phyloP scores from a whole-genome alignment of 2,329 filamentous ascomycete genomes.

The Arthrobotrys megalospora region DNA sequence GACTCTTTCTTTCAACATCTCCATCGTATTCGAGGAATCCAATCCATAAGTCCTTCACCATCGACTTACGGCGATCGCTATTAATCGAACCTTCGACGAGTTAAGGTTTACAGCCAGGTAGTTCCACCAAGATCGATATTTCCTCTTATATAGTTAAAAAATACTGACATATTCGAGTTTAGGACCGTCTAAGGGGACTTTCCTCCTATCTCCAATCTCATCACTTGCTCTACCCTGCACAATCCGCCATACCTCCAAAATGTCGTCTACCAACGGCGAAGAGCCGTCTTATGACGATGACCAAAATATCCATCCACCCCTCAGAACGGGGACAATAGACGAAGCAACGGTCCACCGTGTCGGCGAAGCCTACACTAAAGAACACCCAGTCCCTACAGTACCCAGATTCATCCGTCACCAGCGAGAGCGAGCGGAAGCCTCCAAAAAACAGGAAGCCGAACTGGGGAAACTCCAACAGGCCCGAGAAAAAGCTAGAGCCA shows the following conservation, averaged over 20 bases:
- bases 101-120: conserved; percentile 2
- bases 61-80: too few species aligned
- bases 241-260: conserved; percentile 1
- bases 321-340: conserved; percentile 43
- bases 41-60: too few species aligned
- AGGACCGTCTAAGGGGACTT: too few species aligned
- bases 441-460: conserved; percentile 52
- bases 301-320: conserved; percentile 22
- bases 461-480: conserved; percentile 29
- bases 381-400: conserved; percentile 50
- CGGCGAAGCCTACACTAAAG: conserved; percentile 52
- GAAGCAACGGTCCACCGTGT: conserved; percentile 50
- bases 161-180: neutral
- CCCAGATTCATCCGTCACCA: conserved; percentile 55
- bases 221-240: neutral
- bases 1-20: too few species aligned
- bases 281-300: conserved; percentile 15
- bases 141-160: neutral
- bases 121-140: neutral
- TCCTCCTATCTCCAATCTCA: neutral
- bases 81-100: too few species aligned
- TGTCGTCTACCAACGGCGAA: conserved; percentile 35
- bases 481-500: conserved; percentile 23
- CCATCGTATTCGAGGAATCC: too few species aligned
- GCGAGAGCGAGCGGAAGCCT: conserved; percentile 44